Evolutionary conservation across 805 yeast genomes (phyloP), one percentile per base, ranked within the genome.

Genomic region (Soucietia sequanensis): DNA sequence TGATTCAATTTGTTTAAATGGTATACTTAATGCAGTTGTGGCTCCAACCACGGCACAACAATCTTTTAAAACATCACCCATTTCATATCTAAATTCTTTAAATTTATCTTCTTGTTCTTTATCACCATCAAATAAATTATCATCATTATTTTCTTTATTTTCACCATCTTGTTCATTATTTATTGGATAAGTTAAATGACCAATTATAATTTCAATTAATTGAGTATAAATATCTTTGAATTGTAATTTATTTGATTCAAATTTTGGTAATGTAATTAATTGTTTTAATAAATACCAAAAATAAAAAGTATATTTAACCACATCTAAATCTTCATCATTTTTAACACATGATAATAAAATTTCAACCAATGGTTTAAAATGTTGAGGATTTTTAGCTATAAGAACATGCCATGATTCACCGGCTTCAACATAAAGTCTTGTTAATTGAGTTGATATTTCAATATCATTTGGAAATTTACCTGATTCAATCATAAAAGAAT

Each of bases 61-160:
- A 55, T 89, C 95, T 54, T 95, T 95, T 42, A 93, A 65, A n/a
- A 91, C 96, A 57, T 93, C 98, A 24, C 98, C 98, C 85, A 93
- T 86, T 37, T 88, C 96, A 60, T 93, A 93, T 52, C 99, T 75
- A 62, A 91, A 93, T 39, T 88, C 95, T 51, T 86, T 81, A 58
- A 93, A 93, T 58, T 88, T 86, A 54, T 95, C 99, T 54, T 89
- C 95, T 36, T 78, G 84, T 54, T 88, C 96, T 45, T 68, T 72
- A 50, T 85, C 88, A 18, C 70, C 70, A 17, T 72, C 71, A 49
- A 91, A 91, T 13, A 80, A 54, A 24, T 51, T 44, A 35, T 56
- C 50, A 22, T 48, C 51, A 10, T 26, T 35, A n/a, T n/a, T n/a
- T n/a, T n/a, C n/a, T n/a, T n/a, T n/a, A n/a, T n/a, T n/a, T n/a